Conservation (phyloP, 2,329 filamentous ascomycete genomes). For the Polytolypa hystricis region DNA sequence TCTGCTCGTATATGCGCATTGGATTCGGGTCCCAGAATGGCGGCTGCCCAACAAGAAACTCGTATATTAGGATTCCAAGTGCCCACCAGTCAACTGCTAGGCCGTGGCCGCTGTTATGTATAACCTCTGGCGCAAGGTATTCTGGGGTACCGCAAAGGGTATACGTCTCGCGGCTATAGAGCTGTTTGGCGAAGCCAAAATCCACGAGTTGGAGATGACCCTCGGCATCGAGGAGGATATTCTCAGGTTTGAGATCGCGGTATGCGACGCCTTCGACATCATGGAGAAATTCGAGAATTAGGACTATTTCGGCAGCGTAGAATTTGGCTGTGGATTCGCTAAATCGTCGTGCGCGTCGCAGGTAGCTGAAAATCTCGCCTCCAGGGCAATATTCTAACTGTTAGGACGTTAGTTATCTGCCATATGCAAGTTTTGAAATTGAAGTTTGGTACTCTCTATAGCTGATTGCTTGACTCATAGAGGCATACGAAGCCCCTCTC, state of each 20-base stretch:
- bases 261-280: conserved; percentile 55
- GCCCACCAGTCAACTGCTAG: conserved; percentile 61
- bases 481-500: too few species aligned
- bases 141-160: conserved; percentile 57
- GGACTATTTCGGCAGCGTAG: conserved; percentile 55
- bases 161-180: conserved; percentile 48
- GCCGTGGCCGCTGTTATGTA: conserved; percentile 54
- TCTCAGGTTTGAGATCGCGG: conserved; percentile 56
- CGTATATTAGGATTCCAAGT: conserved; percentile 55
- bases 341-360: conserved; percentile 51
- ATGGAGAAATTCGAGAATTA: conserved; percentile 55
- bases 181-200: conserved; percentile 58
- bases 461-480: too few species aligned
- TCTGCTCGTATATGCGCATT: conserved; percentile 59
- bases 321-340: conserved; percentile 53
- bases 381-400: conserved; percentile 57
- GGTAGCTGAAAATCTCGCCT: conserved; percentile 56
- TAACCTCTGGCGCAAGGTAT: conserved; percentile 57
- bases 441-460: too few species aligned
- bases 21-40: conserved; percentile 60
- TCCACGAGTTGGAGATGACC: conserved; percentile 57
- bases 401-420: conserved; percentile 13
- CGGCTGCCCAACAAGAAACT: conserved; percentile 56
- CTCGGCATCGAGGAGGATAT: conserved; percentile 54
- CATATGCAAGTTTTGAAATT: too few species aligned